A percentile compares a stretch with the other conserved stretches of the same genome.
Evolutionary conservation across 352 stramenopile genomes (phyloP).

Genomic region (Globisporangium ultimum): DNA sequence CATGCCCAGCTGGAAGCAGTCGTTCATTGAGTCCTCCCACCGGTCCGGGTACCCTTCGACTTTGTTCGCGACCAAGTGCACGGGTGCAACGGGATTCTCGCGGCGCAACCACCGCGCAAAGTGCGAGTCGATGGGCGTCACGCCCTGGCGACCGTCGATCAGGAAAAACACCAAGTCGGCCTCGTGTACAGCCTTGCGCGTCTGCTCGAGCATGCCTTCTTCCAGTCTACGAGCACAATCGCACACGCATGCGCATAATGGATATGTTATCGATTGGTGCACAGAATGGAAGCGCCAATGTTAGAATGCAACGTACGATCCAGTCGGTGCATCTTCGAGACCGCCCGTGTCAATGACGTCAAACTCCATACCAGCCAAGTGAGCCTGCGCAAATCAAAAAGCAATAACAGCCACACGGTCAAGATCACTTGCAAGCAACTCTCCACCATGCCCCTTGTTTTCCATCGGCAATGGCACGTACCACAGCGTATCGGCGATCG

Average conservation of each 20-base stretch:
- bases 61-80: conserved; percentile 81
- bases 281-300: not conserved
- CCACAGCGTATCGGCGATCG: conserved; percentile 64
- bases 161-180: conserved; percentile 80
- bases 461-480: conserved; percentile 7
- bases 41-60: conserved; percentile 63
- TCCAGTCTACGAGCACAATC: conserved; percentile 34
- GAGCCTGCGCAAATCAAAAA: conserved; percentile 21
- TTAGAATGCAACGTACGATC: conserved; percentile 27
- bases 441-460: too few relatives aligned
- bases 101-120: conserved; percentile 72
- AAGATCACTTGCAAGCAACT: not conserved
- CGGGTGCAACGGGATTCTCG: conserved; percentile 50
- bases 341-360: conserved; percentile 83
- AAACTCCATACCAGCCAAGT: conserved; percentile 67
- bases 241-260: not conserved
- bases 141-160: conserved; percentile 69
- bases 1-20: conserved; percentile 75
- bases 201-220: conserved; percentile 80
- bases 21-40: conserved; percentile 67
- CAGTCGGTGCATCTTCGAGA: conserved; percentile 63
- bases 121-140: conserved; percentile 78
- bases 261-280: not conserved
- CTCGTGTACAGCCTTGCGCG: conserved; percentile 66
- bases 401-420: not conserved